Percentiles rank a stretch among this genome's conserved stretches.
phyloP scores from a whole-genome alignment of 176 grass and related monocot species.

The Chloris gayana region DNA sequence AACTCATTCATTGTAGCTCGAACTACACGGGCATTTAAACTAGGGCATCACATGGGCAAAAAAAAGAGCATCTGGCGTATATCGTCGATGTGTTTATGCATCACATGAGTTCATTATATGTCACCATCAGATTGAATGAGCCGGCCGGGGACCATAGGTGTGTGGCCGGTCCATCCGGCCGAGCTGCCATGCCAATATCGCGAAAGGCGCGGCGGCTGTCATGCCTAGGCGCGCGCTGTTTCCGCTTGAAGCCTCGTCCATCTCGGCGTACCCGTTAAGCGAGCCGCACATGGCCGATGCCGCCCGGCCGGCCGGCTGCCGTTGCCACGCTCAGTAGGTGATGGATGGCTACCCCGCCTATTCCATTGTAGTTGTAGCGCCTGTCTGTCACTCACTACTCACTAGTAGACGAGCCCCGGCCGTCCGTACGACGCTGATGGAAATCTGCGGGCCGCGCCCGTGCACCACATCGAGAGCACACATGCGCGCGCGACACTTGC shows the following conservation, averaged over 20 bases:
- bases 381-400: background rate
- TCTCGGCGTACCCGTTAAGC: conserved; percentile 7
- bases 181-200: conserved; percentile 6
- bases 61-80: background rate
- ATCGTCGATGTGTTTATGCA: background rate
- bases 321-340: background rate
- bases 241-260: conserved; percentile 19
- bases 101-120: background rate
- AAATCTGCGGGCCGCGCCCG: background rate
- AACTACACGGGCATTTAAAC: background rate
- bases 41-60: background rate
- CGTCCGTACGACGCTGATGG: background rate
- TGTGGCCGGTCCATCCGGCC: conserved; percentile 4
- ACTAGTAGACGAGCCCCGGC: conserved; percentile 25
- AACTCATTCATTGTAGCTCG: background rate
- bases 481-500: conserved; percentile 19
- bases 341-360: background rate
- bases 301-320: background rate
- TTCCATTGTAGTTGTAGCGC: background rate
- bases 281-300: conserved; percentile 40
- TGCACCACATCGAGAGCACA: too few species aligned
- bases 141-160: background rate
- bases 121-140: background rate
- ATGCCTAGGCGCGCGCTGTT: background rate
- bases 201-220: background rate